Percentiles rank a stretch among this genome's conserved stretches.
phyloP scores from a whole-genome alignment of 2,329 filamentous ascomycete species.

The Escovopsis sp. region DNA sequence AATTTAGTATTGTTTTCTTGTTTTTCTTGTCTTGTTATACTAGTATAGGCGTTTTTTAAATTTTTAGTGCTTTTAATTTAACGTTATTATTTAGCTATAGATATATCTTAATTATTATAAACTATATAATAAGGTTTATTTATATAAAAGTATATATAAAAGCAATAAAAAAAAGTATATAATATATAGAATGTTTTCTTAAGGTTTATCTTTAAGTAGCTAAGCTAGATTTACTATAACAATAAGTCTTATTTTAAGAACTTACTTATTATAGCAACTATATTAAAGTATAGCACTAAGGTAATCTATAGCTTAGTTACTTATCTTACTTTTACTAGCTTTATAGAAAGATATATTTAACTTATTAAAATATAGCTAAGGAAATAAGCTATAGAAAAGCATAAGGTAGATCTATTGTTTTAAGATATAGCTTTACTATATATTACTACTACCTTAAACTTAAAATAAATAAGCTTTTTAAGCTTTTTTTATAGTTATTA shows the following conservation, averaged over 20 bases:
- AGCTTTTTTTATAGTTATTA: neutral
- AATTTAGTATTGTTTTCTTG: neutral
- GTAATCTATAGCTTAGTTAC: too few species aligned
- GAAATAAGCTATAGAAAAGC: constrained; percentile 1
- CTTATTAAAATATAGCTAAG: too few species aligned
- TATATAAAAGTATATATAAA: neutral
- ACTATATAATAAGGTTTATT: neutral
- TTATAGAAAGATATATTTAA: neutral
- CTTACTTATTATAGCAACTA: neutral
- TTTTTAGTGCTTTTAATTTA: neutral
- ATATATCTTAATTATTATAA: constrained; percentile 1
- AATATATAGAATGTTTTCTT: neutral
- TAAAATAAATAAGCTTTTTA: neutral
- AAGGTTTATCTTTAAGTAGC: neutral
- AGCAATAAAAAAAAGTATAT: neutral
- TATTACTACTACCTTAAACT: neutral
- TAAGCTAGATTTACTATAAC: neutral
- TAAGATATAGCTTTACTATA: neutral
- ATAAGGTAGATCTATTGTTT: constrained; percentile 1
- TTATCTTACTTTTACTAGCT: neutral
- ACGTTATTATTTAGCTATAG: neutral
- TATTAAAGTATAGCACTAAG: neutral
- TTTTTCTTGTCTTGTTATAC: neutral
- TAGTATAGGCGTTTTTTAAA: neutral
- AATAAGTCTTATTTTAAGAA: neutral